A percentile compares a stretch with the other conserved stretches of the same genome.
Conservation (phyloP, 345 rosid genomes). For the Gossypium longicalyx region DNA sequence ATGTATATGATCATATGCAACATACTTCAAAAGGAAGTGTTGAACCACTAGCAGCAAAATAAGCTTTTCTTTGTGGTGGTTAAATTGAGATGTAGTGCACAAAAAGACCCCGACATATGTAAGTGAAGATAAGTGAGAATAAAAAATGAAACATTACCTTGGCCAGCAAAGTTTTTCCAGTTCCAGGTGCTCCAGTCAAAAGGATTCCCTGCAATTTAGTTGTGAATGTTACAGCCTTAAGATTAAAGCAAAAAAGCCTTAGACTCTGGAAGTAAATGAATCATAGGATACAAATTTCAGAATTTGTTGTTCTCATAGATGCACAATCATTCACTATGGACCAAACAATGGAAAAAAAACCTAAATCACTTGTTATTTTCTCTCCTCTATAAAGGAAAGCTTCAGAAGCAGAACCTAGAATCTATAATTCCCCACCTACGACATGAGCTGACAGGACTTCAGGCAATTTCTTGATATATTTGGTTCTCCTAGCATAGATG, state of each 20-base stretch:
- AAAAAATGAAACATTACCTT: constrained; percentile 47
- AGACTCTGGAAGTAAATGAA: neutral
- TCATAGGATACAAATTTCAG: neutral
- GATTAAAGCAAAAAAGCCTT: neutral
- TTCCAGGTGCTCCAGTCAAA: constrained; percentile 98
- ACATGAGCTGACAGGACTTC: neutral
- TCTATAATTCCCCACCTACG: neutral
- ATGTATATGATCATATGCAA: neutral
- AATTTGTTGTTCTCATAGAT: neutral
- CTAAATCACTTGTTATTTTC: neutral
- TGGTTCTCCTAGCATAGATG: neutral
- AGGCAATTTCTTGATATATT: neutral
- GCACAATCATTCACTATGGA: neutral
- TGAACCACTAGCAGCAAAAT: neutral
- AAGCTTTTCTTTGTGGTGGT: neutral
- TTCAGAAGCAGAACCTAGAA: neutral
- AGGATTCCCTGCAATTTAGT: constrained; percentile 77
- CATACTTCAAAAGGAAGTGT: neutral
- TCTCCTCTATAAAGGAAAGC: neutral
- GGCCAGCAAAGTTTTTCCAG: constrained; percentile 96
- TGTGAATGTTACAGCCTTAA: constrained; percentile 1
- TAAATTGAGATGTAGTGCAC: neutral
- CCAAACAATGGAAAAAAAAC: neutral
- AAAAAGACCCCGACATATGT: neutral
- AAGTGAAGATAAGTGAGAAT: neutral